Conservation (phyloP, 176 grass and related monocot species). For the Carex parvula region DNA sequence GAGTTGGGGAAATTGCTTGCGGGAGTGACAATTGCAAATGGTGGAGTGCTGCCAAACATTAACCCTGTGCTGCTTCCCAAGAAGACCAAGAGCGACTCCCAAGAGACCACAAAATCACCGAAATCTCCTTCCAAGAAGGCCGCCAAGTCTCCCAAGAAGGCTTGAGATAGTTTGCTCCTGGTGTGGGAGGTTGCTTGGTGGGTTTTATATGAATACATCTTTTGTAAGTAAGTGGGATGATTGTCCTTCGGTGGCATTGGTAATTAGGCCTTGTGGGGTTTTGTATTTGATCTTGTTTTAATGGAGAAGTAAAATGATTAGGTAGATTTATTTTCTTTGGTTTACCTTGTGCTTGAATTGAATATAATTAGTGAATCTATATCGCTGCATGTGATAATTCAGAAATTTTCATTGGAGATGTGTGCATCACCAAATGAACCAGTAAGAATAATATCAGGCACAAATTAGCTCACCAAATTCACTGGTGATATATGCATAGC, state of each 20-base stretch:
- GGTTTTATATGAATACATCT: background rate
- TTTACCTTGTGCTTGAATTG: background rate
- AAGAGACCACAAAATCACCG: slow-evolving; percentile 7
- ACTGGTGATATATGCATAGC: too few relatives aligned
- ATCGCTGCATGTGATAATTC: background rate
- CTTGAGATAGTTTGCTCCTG: background rate
- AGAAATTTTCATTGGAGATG: background rate
- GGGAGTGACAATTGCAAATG: slow-evolving; percentile 28
- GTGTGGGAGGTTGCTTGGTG: background rate
- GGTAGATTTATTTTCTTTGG: background rate
- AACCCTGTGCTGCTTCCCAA: slow-evolving; percentile 12
- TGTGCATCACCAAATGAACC: background rate
- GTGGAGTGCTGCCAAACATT: slow-evolving; percentile 20
- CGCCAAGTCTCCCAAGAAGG: slow-evolving; percentile 20
- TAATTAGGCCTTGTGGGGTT: background rate
- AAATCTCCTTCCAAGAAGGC: slow-evolving; percentile 17
- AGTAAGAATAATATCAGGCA: too few relatives aligned
- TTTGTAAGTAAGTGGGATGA: background rate
- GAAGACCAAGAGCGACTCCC: slow-evolving; percentile 1
- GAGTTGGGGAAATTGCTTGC: slow-evolving; percentile 25
- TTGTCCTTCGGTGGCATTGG: background rate
- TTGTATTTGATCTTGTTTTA: background rate
- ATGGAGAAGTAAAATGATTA: background rate
- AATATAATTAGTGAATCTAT: background rate
- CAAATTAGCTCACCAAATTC: too few relatives aligned